These are phyloP conservation scores for Hyphopichia fennica DNA, from an alignment of 1,139 yeast genomes.

Conservation along the genomic window DNA sequence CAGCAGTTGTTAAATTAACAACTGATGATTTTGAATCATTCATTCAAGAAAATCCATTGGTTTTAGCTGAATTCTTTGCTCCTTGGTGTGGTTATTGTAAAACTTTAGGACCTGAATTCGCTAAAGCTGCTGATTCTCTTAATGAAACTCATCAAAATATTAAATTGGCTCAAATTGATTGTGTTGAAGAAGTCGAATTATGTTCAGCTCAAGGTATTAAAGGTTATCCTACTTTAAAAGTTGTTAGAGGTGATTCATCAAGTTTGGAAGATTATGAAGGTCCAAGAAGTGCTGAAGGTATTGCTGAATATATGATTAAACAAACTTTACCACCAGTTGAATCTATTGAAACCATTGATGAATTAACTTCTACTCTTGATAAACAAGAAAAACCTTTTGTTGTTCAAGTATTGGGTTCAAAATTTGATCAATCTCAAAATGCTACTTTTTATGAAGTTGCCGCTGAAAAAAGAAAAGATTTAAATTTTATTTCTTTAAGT, in stretches of 20 bases:
- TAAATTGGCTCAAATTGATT: conserved; percentile 87
- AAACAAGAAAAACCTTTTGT: conserved; percentile 55
- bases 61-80: conserved; percentile 93
- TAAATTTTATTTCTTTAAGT: conserved; percentile 57
- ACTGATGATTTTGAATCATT: conserved; percentile 61
- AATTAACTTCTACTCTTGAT: conserved; percentile 48
- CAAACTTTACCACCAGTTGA: conserved; percentile 82
- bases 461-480: conserved; percentile 56
- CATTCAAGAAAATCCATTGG: conserved; percentile 71
- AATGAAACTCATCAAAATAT: conserved; percentile 59
- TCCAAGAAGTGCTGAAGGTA: conserved; percentile 78
- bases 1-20: conserved; percentile 83
- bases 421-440: conserved; percentile 32
- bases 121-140: conserved; percentile 77
- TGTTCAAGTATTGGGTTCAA: conserved; percentile 46
- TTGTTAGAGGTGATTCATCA: conserved; percentile 64
- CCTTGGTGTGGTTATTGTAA: conserved; percentile 99
- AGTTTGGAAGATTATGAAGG: conserved; percentile 70
- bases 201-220: conserved; percentile 73
- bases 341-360: conserved; percentile 45
- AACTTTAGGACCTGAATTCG: conserved; percentile 86
- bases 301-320: conserved; percentile 76
- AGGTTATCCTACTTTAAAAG: conserved; percentile 92
- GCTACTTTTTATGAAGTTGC: conserved; percentile 58
- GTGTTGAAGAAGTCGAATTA: conserved; percentile 81